Evolutionary conservation across 176 grass and related monocot species (phyloP), one percentile per base, ranked within the genome.

Genomic region (Oryza meyeriana): DNA sequence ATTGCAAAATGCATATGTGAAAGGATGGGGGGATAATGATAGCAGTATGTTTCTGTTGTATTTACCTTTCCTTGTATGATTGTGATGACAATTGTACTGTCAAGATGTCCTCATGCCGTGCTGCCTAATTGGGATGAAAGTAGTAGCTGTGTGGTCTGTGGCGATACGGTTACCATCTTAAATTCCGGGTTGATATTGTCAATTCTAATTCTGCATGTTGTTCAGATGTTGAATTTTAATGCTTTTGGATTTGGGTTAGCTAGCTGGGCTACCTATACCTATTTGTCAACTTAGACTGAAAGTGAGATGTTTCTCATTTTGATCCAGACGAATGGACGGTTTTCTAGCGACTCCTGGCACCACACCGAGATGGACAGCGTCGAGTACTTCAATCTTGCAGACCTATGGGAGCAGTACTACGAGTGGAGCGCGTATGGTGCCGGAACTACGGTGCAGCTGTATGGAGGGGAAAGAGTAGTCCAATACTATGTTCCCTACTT

Each of bases 401-500:
- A 98, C 30, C 83, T 98, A 44, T 98, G 95, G 95, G 84, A 79
- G 20, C 90, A 88, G 64, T 92, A 92, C 78, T 78, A 71, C 1
- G 95, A 98, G 76, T 93, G 90, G 92, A 98, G 95, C 45, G 95
- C 86, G 0, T 98, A 93, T 28, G 95, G 95, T 13, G 90, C 74
- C 1, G 92, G 92, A 66, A 79, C 75, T 3, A 71, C 76, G 0
- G 86, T 98, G 81, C 66, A 75, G 79, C 88, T 98, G 47, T 75
- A 65, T 2, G 66, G 79, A 63, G 88, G 90, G 45, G 81, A 91
- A 28, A 85, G 35, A 10, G 74, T 91, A 4, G 71, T 87, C 29
- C 95, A 98, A 61, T 94, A 94, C 75, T 98, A 89, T n/a, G 88
- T 82, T 22, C 95, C 95, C 0, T 98, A 91, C 65, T 39, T 98